A percentile compares a stretch with the other conserved stretches of the same genome.
Evolutionary conservation across 495 filamentous ascomycete genomes (phyloP).

Genomic region (Neurospora sp.): DNA sequence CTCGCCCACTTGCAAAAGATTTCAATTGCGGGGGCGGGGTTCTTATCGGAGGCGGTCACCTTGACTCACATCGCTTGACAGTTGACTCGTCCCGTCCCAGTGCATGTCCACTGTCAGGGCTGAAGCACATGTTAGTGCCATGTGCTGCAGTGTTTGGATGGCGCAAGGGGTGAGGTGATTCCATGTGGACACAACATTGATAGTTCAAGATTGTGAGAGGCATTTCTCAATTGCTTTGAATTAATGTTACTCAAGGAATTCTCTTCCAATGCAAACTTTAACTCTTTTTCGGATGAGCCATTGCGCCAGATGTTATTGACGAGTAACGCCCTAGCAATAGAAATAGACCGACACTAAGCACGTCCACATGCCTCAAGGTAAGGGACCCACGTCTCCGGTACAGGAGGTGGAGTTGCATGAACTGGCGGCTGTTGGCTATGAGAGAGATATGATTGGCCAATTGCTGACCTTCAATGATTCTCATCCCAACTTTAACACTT

Average conservation of each 20-base stretch:
- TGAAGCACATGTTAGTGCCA: neutral
- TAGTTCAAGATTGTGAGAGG: neutral
- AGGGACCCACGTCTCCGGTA: neutral
- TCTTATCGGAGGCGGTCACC: neutral
- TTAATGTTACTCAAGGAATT: neutral
- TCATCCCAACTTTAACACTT: neutral
- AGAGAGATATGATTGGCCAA: neutral
- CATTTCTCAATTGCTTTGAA: neutral
- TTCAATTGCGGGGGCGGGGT: conserved; percentile 11
- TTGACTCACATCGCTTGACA: neutral
- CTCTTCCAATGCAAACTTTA: neutral
- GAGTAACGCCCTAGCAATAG: neutral
- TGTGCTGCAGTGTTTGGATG: neutral
- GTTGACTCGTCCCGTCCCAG: neutral
- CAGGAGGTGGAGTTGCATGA: neutral
- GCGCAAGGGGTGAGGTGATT: neutral
- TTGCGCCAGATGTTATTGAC: neutral
- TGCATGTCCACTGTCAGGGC: neutral
- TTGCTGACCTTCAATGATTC: neutral
- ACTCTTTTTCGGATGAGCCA: neutral
- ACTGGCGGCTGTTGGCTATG: too few species aligned
- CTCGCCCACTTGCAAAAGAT: conserved; percentile 3
- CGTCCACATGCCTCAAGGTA: neutral
- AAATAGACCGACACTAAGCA: neutral
- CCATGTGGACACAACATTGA: neutral